phyloP scores from a whole-genome alignment of 495 filamentous ascomycete genomes.

The Amniculicola lignicola region DNA sequence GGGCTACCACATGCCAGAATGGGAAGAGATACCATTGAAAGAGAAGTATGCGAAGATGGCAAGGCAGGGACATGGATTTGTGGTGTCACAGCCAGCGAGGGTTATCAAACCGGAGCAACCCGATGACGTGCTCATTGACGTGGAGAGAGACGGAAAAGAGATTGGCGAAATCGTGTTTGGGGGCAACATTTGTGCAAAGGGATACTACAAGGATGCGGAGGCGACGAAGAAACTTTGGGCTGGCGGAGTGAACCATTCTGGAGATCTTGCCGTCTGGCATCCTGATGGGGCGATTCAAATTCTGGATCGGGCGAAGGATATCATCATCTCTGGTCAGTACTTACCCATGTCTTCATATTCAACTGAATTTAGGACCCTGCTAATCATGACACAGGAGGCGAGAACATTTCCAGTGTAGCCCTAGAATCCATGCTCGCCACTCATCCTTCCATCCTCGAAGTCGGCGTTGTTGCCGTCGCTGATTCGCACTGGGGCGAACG shows the following conservation, averaged over 20 bases:
- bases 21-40: slow-evolving; percentile 65
- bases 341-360: neutral
- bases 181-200: slow-evolving; percentile 89
- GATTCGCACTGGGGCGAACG: slow-evolving; percentile 93
- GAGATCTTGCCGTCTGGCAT: slow-evolving; percentile 91
- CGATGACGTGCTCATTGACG: slow-evolving; percentile 68
- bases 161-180: slow-evolving; percentile 89
- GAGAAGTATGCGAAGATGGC: slow-evolving; percentile 87
- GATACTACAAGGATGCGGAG: slow-evolving; percentile 85
- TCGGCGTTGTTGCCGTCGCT: slow-evolving; percentile 81
- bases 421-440: slow-evolving; percentile 88
- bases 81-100: slow-evolving; percentile 76
- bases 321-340: slow-evolving; percentile 86
- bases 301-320: slow-evolving; percentile 91
- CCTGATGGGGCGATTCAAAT: slow-evolving; percentile 88
- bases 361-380: too few relatives aligned
- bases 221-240: slow-evolving; percentile 86
- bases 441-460: slow-evolving; percentile 86
- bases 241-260: slow-evolving; percentile 82
- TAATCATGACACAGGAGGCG: slow-evolving; percentile 63
- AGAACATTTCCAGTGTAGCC: slow-evolving; percentile 93
- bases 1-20: slow-evolving; percentile 78
- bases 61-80: slow-evolving; percentile 87
- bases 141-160: slow-evolving; percentile 75
- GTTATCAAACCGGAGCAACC: slow-evolving; percentile 75